Evolutionary conservation across 1,284 basidiomycete genomes (phyloP), one percentile per base, ranked within the genome.

Genomic region (Trichosporon coremiiforme): DNA sequence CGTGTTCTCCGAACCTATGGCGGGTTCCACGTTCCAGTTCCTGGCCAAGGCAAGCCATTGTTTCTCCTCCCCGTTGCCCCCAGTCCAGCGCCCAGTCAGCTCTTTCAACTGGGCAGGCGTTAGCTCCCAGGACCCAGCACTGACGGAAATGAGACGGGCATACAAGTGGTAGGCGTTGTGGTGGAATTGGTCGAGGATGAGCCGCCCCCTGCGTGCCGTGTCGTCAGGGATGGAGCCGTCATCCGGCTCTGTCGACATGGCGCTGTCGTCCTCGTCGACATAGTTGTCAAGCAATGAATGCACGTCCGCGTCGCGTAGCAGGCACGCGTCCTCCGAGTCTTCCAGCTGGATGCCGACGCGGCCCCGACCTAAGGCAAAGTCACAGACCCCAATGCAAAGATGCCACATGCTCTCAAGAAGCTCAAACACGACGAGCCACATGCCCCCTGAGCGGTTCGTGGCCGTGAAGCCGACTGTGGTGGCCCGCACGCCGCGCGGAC

Each of bases 341-440:
- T 73, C 73, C 8, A 80, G 70, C 13, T 66, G 64, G 6, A 78
- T 66, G 0, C 71, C 75, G 1, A 76, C 71, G 6, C 62, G 29
- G 3, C 79, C 80, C 9, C 75, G 68, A 3, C 79, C 81, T 0
- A 80, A 68, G 1, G 81, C 81, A 66, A 78, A 82, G 69, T 79
- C 80, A 73, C 81, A 82, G 36, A 82, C 79, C 13, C 81, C 81
- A 5, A 77, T 73, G 71, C 81, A 82, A 1, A 82, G 67, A 29
- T 70, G 70, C 77, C 78, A 82, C 15, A 78, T 63, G n/a, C 73
- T 66, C 64, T 78, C 77, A 12, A 79, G 66, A 29, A 82, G 41
- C 69, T 80, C 78, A 35, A 79, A 80, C 33, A 77, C 75, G 25
- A 80, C 36, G 15, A 82, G 68, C 81, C 81, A 82, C 75, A 78